Conservation (phyloP, 139 green algal genomes). For the Chlamydomonas asymmetrica region DNA sequence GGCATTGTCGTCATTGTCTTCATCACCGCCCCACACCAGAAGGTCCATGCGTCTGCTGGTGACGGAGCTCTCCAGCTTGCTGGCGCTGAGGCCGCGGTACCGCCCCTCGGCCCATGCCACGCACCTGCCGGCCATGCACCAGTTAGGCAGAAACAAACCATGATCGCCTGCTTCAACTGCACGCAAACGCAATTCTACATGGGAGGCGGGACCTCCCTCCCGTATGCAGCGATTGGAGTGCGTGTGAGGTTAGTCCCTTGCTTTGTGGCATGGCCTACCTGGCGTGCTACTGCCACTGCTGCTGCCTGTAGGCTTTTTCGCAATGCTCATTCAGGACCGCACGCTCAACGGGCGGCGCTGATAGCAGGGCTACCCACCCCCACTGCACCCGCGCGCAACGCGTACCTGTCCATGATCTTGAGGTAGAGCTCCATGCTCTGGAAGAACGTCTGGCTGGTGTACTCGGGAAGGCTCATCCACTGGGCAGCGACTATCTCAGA, state of each 20-base stretch:
- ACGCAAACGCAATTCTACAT: neutral
- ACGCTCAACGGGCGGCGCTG: too few relatives aligned
- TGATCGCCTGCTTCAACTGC: neutral
- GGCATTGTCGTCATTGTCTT: too few relatives aligned
- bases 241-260: too few relatives aligned
- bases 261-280: too few relatives aligned
- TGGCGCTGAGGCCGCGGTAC: conserved; percentile 27
- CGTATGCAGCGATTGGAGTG: neutral
- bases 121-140: too few relatives aligned
- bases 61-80: conserved; percentile 17
- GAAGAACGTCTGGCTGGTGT: conserved; percentile 39
- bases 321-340: too few relatives aligned
- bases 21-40: conserved; percentile 28
- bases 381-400: too few relatives aligned
- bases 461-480: conserved; percentile 74
- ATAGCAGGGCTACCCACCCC: too few relatives aligned
- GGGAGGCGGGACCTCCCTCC: neutral
- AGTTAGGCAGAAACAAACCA: too few relatives aligned
- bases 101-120: conserved; percentile 36
- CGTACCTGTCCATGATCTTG: conserved; percentile 36
- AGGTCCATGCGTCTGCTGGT: conserved; percentile 10
- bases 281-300: too few relatives aligned
- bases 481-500: conserved; percentile 47
- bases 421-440: conserved; percentile 25
- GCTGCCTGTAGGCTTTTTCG: too few relatives aligned